Evolutionary conservation across 2,329 filamentous ascomycete species (phyloP), one percentile per base, ranked within the genome.

Genomic region (Celoporthe dispersa): DNA sequence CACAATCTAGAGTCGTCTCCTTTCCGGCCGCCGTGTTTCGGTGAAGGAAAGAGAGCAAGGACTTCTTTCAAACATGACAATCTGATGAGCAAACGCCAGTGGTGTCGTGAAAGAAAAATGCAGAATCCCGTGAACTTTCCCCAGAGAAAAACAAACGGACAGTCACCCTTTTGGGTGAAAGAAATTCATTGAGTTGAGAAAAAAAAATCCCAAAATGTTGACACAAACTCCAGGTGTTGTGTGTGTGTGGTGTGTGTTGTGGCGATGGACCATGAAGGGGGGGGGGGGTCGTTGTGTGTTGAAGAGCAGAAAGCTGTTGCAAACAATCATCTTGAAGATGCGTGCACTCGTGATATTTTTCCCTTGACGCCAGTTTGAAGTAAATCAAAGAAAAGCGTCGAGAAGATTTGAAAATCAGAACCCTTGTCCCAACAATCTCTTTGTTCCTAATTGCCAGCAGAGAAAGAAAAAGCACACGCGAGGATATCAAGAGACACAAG

Each of bases 181-280:
- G 73, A 74, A 72, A 71, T 63, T 63, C 67, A 69, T 69, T 71
- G 71, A 74, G 71, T 70, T 68, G 70, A 69, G 69, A 70, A 55
- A 66, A 68, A 70, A 71, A 68, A 48, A 9, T 7, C 44, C 22
- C 19, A 70, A 69, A 73, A 73, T 66, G 71, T 73, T 71, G 69
- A 72, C 74, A 70, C 75, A 73, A 72, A 70, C 68, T 70, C 71
- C 66, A 69, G 63, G 65, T 71, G 68, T 68, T 68, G 67, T 70
- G 70, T 71, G 61, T 44, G 28, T 62, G 61, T 59, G 35, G 60
- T 65, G 57, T 69, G 70, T 73, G 69, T 67, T 73, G 63, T 70
- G 70, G n/a, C 28, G 69, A 71, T 73, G 71, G 67, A 66, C 65
- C 33, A 55, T n/a, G n/a, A 41, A 53, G 67, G 48, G n/a, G 44